Base-by-base conservation (phyloP, 495 filamentous ascomycete species). In the Saxispiralis lemnorum region DNA sequence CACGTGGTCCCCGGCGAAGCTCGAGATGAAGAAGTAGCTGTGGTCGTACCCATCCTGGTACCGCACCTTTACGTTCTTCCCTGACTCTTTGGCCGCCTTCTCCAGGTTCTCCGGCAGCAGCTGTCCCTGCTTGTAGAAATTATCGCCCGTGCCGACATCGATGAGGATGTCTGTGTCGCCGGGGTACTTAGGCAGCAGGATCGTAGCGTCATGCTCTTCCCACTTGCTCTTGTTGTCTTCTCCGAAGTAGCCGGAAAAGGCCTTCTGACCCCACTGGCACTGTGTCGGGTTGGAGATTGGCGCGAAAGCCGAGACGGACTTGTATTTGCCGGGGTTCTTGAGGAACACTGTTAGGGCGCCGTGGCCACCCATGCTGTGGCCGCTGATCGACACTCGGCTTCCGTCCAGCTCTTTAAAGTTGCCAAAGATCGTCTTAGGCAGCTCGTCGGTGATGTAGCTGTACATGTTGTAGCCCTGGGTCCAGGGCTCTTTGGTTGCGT, bases 351-450 rank as follows among this genome's bases (percentile, higher is more conserved):
- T 93, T 49, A 97, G 65, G 38, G 89, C 89, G 17, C 89, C 89
- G 61, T 96, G 89, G 0, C 89, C 89, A 52, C 89, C 89, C 89
- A 97, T 97, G 53, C 73, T 80, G 60, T 96, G 89, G 2, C 89
- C 89, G 31, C 78, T 85, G 51, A 97, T 88, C 55, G 76, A 76
- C 31, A 94, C 73, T 0, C 76, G 63, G 13, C 52, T 62, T 0
- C 56, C 39, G 58, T 94, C 86, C 1, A 97, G 60, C 12, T 67
- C 60, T 24, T 49, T 48, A 51, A 81, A 83, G 3, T 68, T 62
- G 11, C 55, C 59, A 59, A 85, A 93, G 7, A 95, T 70, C 0
- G 75, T 64, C n/a, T 63, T 51, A 0, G 87, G 88, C 9, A 97
- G 72, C 56, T 97, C 89, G 19, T 67, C 56, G 0, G 80, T 76